Conservation (phyloP, 495 filamentous ascomycete species). For the Beverwykella pulmonaria region DNA sequence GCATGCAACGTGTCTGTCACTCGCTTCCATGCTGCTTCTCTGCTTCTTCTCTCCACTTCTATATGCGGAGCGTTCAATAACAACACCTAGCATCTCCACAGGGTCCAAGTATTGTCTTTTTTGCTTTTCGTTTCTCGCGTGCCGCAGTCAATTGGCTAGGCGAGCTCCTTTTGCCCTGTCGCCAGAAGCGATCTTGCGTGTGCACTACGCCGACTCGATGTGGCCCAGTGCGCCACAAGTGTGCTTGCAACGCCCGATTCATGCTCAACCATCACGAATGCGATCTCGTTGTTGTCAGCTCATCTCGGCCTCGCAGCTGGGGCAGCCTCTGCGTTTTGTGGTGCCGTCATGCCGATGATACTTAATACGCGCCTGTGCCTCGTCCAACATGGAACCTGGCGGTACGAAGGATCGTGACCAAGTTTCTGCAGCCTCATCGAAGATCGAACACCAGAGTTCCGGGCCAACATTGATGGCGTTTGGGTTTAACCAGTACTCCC, state of each 20-base stretch:
- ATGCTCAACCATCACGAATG: neutral
- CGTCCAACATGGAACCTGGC: conserved; percentile 13
- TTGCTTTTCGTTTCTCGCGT: neutral
- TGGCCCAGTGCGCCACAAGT: conserved; percentile 17
- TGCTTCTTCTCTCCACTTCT: neutral
- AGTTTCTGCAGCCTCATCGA: conserved; percentile 30
- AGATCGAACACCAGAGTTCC: neutral
- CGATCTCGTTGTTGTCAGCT: conserved; percentile 6
- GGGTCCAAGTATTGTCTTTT: conserved; percentile 6
- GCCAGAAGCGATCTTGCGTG: neutral
- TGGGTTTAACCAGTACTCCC: conserved; percentile 15
- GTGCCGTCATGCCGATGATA: neutral
- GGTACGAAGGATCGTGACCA: neutral
- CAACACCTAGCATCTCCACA: neutral
- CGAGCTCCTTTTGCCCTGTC: neutral
- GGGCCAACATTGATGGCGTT: neutral
- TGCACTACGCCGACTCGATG: conserved; percentile 10
- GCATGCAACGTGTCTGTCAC: too few relatives aligned
- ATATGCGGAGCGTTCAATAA: neutral
- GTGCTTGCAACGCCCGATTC: neutral
- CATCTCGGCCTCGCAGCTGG: neutral
- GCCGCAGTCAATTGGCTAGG: neutral
- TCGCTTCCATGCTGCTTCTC: neutral
- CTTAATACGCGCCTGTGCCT: neutral
- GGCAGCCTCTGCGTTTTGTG: neutral